Evolutionary conservation across 2,329 filamentous ascomycete genomes (phyloP).

Genomic region (Pestalotiopsis sp.): DNA sequence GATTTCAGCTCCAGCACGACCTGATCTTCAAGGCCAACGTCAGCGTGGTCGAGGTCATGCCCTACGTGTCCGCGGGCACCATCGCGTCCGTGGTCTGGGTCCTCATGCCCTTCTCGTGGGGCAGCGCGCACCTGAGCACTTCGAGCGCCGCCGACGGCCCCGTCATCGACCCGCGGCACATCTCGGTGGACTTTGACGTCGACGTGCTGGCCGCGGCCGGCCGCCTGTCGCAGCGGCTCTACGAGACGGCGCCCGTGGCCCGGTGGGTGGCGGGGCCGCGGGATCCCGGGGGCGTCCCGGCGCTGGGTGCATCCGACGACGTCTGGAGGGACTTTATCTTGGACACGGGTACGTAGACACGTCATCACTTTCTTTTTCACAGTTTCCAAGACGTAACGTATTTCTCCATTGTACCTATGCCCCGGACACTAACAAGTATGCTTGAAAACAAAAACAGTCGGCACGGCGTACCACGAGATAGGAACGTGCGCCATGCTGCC

Average conservation of each 20-base stretch:
- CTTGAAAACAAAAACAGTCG: conserved; percentile 1
- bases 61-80: conserved; percentile 27
- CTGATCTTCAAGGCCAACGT: conserved; percentile 40
- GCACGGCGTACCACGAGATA: conserved; percentile 18
- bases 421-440: not conserved
- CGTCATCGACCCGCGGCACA: conserved; percentile 28
- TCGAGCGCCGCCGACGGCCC: conserved; percentile 22
- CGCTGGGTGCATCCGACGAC: conserved; percentile 11
- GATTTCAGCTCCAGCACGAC: conserved; percentile 35
- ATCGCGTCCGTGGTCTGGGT: conserved; percentile 33
- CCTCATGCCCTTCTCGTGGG: conserved; percentile 33
- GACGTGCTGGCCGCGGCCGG: conserved; percentile 20
- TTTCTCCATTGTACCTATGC: not conserved
- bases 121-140: conserved; percentile 31
- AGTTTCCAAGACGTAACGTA: not conserved
- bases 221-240: conserved; percentile 24
- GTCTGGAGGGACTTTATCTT: conserved; percentile 11
- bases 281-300: conserved; percentile 13
- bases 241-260: conserved; percentile 18
- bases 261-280: conserved; percentile 14
- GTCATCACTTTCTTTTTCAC: not conserved
- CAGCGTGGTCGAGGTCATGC: conserved; percentile 43
- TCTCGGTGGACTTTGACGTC: conserved; percentile 28
- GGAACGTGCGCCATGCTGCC: conserved; percentile 49
- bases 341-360: not conserved